Evolutionary conservation across 345 rosid genomes (phyloP).

Genomic region (Gossypium sturtianum): DNA sequence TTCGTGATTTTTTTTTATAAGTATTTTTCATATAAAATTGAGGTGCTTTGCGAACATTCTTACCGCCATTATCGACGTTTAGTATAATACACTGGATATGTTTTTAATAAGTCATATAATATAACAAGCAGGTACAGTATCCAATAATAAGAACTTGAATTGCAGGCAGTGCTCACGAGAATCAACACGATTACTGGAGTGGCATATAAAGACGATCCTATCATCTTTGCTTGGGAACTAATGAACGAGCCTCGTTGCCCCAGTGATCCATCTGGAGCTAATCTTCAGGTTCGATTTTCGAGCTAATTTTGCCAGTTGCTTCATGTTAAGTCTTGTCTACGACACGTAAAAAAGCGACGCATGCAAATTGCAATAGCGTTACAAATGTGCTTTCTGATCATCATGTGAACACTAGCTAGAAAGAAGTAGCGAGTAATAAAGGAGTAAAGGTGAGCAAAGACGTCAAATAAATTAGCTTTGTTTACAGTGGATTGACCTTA

Average conservation of each 20-base stretch:
- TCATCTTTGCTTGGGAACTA: conserved; percentile 87
- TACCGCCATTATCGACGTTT: accelerated
- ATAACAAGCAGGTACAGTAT: not conserved
- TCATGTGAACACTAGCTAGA: conserved; percentile 3
- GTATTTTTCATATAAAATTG: too few relatives aligned
- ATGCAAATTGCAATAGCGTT: not conserved
- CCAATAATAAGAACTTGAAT: conserved; percentile 24
- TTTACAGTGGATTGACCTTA: not conserved
- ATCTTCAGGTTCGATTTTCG: conserved; percentile 40
- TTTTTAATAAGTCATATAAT: not conserved
- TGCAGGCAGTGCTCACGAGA: conserved; percentile 69
- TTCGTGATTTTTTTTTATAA: too few relatives aligned
- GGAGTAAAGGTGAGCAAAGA: not conserved
- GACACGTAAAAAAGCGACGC: not conserved
- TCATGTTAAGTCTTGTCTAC: not conserved
- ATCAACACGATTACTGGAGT: conserved; percentile 57
- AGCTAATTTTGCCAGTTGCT: not conserved
- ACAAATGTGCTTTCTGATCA: not conserved
- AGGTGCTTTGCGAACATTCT: accelerated
- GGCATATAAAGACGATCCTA: conserved; percentile 66
- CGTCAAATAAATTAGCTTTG: not conserved
- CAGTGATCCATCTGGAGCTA: conserved; percentile 40
- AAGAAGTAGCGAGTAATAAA: not conserved
- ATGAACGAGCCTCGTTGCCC: conserved; percentile 74
- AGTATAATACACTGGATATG: too few relatives aligned